Base-by-base conservation (phyloP, 495 filamentous ascomycete genomes). In the Penicillium coprophilum region DNA sequence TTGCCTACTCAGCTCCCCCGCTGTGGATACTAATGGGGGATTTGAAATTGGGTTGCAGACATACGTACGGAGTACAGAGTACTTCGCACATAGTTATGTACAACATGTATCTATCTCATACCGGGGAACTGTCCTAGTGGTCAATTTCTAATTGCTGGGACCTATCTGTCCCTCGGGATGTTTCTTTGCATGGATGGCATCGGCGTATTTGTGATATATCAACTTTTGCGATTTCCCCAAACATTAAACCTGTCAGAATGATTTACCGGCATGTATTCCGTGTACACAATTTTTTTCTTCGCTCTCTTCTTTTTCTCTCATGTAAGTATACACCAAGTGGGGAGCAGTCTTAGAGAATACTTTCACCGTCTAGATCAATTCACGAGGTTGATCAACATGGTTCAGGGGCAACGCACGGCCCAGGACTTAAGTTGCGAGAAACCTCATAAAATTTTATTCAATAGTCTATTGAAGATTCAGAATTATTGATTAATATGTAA, bases 221-320 rank as follows among this genome's bases (percentile, higher is more conserved):
- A 34, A 46, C 15, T 46, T 44, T 41, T 52, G 36, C 12, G 23
- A 40, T 52, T 52, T 50, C 36, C 28, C 32, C 43, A 11, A 39
- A 45, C 49, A 55, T 61, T 54, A 46, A 53, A 46, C 19, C 39
- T 54, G 28, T 36, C 51, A 24, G 41, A 34, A 17, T 46, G 32
- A 39, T 41, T 55, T 53, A 28, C 39, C 30, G 13, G 13, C 43
- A 44, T 53, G 13, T 24, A 34, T n/a, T n/a, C n/a, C n/a, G n/a
- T n/a, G n/a, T 39, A 40, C 13, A 32, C 19, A 27, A 13, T 13
- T 45, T 48, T 27, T 20, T 27, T 55, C 11, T 9, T 41, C 58
- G 47, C 48, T 52, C 59, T 56, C 59, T 36, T 57, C 53, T 54
- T 54, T 53, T 52, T 64, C 60, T 21, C 38, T 48, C 52, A 53